Evolutionary conservation across 345 rosid species (phyloP).

Genomic region (Populus deltoides): DNA sequence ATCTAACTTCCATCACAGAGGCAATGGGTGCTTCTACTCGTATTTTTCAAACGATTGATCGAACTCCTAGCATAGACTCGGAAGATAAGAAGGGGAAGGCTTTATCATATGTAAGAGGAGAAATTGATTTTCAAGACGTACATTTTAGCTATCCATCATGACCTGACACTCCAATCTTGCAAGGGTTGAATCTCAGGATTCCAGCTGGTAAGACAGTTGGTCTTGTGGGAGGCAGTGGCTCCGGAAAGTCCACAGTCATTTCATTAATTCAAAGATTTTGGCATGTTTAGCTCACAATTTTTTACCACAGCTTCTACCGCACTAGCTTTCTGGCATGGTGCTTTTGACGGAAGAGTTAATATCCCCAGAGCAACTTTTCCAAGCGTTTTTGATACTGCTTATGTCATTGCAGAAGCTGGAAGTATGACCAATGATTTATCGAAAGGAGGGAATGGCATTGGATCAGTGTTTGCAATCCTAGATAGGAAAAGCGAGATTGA

Average conservation of each 20-base stretch:
- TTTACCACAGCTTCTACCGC: constrained; percentile 56
- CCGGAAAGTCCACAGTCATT: constrained; percentile 63
- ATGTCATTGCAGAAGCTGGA: constrained; percentile 69
- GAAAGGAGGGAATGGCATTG: constrained; percentile 50
- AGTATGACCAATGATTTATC: constrained; percentile 66
- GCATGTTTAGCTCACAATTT: constrained; percentile 60
- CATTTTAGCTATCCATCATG: constrained; percentile 61
- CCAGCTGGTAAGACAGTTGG: constrained; percentile 61
- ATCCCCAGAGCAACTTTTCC: constrained; percentile 51
- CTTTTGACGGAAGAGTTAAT: constrained; percentile 37
- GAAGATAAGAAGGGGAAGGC: constrained; percentile 62
- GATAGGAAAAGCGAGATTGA: constrained; percentile 60
- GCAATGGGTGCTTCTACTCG: constrained; percentile 47
- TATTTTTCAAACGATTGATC: constrained; percentile 49
- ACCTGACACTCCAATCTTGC: constrained; percentile 50
- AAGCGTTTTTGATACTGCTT: constrained; percentile 56
- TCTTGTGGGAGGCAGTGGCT: constrained; percentile 68
- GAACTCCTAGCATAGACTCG: constrained; percentile 47
- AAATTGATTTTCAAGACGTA: constrained; percentile 47
- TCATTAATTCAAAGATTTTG: constrained; percentile 63
- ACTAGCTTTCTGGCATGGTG: constrained; percentile 60
- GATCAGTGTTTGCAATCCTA: constrained; percentile 46
- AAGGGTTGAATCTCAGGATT: constrained; percentile 50
- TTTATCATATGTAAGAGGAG: constrained; percentile 61
- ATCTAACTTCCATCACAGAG: constrained; percentile 55